Percentiles rank a stretch among this genome's conserved stretches.
These are phyloP conservation scores for Penicillium expansum DNA, from an alignment of 2,329 filamentous ascomycete genomes.

Conservation along the genomic window DNA sequence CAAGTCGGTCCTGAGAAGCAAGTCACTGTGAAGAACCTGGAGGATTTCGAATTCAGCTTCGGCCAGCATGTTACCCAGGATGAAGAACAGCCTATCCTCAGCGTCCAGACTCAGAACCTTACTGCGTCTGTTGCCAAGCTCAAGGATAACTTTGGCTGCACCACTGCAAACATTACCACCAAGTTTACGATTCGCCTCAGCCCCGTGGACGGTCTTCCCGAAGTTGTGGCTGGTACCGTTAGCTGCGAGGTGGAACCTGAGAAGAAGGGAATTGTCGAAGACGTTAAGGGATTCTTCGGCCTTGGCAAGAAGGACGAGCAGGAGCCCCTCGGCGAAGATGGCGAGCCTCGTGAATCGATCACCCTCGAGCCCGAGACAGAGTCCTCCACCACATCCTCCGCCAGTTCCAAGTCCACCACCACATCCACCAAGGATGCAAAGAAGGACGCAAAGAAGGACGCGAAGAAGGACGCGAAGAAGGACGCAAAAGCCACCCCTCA, in stretches of 20 bases:
- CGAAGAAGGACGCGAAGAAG: neutral
- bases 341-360: conserved; percentile 50
- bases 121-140: conserved; percentile 77
- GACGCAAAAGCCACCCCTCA: conserved; percentile 42
- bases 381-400: conserved; percentile 44
- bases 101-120: conserved; percentile 76
- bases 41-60: conserved; percentile 77
- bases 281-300: conserved; percentile 93
- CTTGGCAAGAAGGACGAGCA: conserved; percentile 91
- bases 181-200: conserved; percentile 74
- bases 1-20: conserved; percentile 77
- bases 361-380: conserved; percentile 48
- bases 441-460: neutral
- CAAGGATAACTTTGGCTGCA: conserved; percentile 74
- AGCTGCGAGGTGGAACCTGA: conserved; percentile 80
- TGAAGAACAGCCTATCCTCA: conserved; percentile 55
- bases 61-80: conserved; percentile 62
- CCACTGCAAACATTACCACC: conserved; percentile 72
- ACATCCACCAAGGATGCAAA: conserved; percentile 48
- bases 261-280: conserved; percentile 82
- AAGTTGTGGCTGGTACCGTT: conserved; percentile 70
- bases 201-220: conserved; percentile 72
- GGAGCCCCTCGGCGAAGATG: conserved; percentile 63
- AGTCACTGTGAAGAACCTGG: conserved; percentile 74
- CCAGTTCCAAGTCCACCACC: conserved; percentile 50